phyloP scores from a whole-genome alignment of 2,329 filamentous ascomycete genomes.

The Beauveria sp. region DNA sequence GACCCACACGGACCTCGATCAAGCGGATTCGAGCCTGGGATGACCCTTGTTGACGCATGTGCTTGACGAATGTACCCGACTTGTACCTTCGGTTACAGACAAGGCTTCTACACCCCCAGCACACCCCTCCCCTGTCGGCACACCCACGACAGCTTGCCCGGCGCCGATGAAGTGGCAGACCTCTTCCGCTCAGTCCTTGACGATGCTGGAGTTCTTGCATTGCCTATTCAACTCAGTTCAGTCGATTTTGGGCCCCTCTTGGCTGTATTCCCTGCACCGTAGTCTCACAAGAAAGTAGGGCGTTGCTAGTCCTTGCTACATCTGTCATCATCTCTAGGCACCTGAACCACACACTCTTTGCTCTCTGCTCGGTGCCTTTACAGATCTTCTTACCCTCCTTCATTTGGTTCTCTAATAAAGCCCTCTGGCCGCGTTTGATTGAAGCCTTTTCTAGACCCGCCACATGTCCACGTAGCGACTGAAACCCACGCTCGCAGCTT shows the following conservation, averaged over 20 bases:
- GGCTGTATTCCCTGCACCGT: not conserved
- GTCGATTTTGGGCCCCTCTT: not conserved
- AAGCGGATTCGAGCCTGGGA: not conserved
- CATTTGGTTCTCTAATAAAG: not conserved
- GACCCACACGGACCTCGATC: slow-evolving; percentile 6
- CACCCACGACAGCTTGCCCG: not conserved
- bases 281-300: not conserved
- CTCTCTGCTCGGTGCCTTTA: not conserved
- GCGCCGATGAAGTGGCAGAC: not conserved
- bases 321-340: not conserved
- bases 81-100: slow-evolving; percentile 6
- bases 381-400: too few species aligned
- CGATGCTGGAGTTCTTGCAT: not conserved
- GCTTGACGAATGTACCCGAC: not conserved
- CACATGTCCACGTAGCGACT: not conserved
- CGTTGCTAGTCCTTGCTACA: not conserved
- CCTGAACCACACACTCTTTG: not conserved
- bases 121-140: not conserved
- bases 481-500: not conserved
- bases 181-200: slow-evolving; percentile 3
- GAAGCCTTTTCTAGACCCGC: not conserved
- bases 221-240: not conserved
- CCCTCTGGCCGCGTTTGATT: not conserved
- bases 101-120: not conserved
- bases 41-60: not conserved